Base-by-base conservation (phyloP, 2,329 filamentous ascomycete genomes). In the Penicillium expansum region DNA sequence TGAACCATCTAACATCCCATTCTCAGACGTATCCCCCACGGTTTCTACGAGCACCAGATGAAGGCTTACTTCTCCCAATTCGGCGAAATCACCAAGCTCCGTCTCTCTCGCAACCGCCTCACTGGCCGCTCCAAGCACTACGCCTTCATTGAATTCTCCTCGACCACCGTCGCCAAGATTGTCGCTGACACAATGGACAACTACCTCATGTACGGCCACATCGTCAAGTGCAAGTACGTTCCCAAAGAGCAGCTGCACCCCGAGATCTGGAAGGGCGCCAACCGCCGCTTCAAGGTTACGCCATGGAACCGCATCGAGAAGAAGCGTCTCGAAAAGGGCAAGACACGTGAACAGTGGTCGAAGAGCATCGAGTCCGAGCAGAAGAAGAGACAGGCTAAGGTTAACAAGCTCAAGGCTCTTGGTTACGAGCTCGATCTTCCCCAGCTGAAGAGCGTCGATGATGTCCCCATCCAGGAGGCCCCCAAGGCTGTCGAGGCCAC, bases 41-140 rank as follows among this genome's bases (percentile, higher is more conserved):
- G 94, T 77, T 99, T 99, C 85, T 97, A 93, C 82, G 94, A 99
- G 79, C 85, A 92, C 69, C 89, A 97, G 78, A 95, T 99, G 89
- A 86, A 86, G 67, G 86, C 87, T 63, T 99, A 97, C 81, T 96
- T 97, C 72, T 84, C 86, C 53, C 94, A 99, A 75, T 99, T 99
- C 66, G 94, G 94, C 65, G 80, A 85, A 14, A 91, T 99, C 67
- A 84, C 81, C 51, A 86, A 81, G 55, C 82, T 97, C 56, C 87
- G 93, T 61, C 82, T 99, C 43, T 94, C 92, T 29, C 88, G 94
- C 68, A 97, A 96, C 82, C 91, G 90, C 76, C 89, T 89, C 74
- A 97, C 92, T 1, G 94, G 94, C 55, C 86, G 86, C 57, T 92
- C 89, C 73, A 96, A 94, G 80, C 94, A 97, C 80, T 96, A 89